Evolutionary conservation across 2,329 filamentous ascomycete species (phyloP).

Genomic region (Teratosphaeria zuluensis): DNA sequence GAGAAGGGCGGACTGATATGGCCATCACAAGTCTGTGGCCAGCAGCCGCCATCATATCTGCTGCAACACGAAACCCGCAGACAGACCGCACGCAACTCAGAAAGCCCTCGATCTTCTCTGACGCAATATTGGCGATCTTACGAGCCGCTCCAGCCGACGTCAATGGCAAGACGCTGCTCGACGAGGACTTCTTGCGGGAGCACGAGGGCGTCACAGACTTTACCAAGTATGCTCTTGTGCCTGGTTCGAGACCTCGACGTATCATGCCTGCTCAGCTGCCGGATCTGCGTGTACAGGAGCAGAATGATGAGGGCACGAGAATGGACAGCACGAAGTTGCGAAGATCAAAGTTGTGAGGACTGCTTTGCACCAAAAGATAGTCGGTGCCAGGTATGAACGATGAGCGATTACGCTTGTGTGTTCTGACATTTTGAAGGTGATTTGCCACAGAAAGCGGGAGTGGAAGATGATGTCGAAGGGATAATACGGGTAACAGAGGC

Average conservation of each 20-base stretch:
- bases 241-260: conserved; percentile 53
- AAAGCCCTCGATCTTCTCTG: conserved; percentile 59
- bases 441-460: too few relatives aligned
- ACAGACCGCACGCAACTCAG: conserved; percentile 18
- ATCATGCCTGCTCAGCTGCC: conserved; percentile 71
- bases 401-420: too few relatives aligned
- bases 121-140: conserved; percentile 67
- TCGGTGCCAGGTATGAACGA: too few relatives aligned
- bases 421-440: too few relatives aligned
- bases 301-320: conserved; percentile 67
- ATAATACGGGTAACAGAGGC: too few relatives aligned
- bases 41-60: conserved; percentile 63
- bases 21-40: conserved; percentile 78
- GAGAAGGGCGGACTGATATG: conserved; percentile 58
- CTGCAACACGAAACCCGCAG: conserved; percentile 50
- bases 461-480: too few relatives aligned
- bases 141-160: conserved; percentile 48
- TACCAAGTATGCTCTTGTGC: conserved; percentile 59
- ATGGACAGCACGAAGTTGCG: conserved; percentile 51
- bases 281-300: conserved; percentile 61
- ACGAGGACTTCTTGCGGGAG: conserved; percentile 69
- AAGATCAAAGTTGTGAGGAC: conserved; percentile 12
- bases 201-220: conserved; percentile 60
- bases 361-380: background rate
- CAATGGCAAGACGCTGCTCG: conserved; percentile 63